Percentiles rank a stretch among this genome's conserved stretches.
Evolutionary conservation across 1,284 basidiomycete species (phyloP).

Genomic region (Pyrrhoderma lamaoense): DNA sequence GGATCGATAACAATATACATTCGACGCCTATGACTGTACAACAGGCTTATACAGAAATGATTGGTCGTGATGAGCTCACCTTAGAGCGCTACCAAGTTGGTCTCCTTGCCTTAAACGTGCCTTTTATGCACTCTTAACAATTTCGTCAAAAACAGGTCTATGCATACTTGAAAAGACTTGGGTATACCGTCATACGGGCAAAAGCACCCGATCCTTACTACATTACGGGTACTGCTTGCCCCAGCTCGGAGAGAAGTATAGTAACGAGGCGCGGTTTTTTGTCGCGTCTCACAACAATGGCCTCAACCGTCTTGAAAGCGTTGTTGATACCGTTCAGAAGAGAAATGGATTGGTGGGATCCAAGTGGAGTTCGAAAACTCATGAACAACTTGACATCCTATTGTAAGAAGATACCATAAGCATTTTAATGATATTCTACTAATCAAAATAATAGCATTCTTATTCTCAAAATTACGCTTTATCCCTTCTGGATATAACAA

Average conservation of each 20-base stretch:
- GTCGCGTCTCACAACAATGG: slow-evolving; percentile 18
- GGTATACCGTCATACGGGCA: slow-evolving; percentile 80
- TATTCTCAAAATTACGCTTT: slow-evolving; percentile 73
- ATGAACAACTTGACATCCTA: slow-evolving; percentile 8
- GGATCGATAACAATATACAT: slow-evolving; percentile 35
- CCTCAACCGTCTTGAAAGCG: slow-evolving; percentile 20
- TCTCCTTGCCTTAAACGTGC: slow-evolving; percentile 12
- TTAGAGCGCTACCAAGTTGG: slow-evolving; percentile 83
- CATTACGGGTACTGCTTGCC: slow-evolving; percentile 40
- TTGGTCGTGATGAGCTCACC: slow-evolving; percentile 70
- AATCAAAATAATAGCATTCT: slow-evolving; percentile 36
- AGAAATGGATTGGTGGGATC: slow-evolving; percentile 55
- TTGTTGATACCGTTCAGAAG: slow-evolving; percentile 28
- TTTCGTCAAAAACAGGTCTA: slow-evolving; percentile 59
- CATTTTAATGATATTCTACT: neutral
- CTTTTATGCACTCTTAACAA: neutral
- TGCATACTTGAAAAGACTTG: slow-evolving; percentile 85
- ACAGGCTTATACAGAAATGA: slow-evolving; percentile 81
- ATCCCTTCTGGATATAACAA: slow-evolving; percentile 58
- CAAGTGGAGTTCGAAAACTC: slow-evolving; percentile 38
- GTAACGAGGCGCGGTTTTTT: neutral
- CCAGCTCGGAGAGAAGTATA: neutral
- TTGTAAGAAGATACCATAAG: neutral
- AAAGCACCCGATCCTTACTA: slow-evolving; percentile 54
- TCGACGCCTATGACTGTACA: slow-evolving; percentile 84